Conservation (phyloP, 352 stramenopile genomes). For the Bremia lactucae region DNA sequence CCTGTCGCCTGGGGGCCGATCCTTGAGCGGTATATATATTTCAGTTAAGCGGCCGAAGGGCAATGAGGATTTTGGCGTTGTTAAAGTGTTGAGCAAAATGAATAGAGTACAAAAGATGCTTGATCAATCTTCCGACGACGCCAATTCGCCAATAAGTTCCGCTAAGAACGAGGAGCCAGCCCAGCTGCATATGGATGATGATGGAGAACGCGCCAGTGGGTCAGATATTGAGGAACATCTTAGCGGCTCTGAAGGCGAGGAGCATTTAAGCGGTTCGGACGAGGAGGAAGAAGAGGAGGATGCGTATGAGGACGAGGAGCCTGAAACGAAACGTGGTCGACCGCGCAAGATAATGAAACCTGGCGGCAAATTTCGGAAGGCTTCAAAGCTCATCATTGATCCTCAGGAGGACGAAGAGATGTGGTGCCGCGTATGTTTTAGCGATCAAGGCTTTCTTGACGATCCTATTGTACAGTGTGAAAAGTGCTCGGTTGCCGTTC, state of each 20-base stretch:
- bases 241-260: conserved; percentile 19
- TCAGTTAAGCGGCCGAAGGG: conserved; percentile 17
- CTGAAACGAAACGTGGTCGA: conserved; percentile 26
- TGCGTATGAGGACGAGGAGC: conserved; percentile 26
- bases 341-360: conserved; percentile 26
- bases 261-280: conserved; percentile 13
- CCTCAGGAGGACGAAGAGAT: conserved; percentile 73
- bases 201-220: conserved; percentile 32
- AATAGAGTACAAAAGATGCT: conserved; percentile 38
- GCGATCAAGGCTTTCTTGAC: conserved; percentile 77
- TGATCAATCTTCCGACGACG: conserved; percentile 6
- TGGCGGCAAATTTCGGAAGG: conserved; percentile 11
- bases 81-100: conserved; percentile 31
- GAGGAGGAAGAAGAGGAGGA: conserved; percentile 36
- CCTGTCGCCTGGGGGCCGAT: conserved; percentile 14
- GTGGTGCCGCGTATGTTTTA: conserved; percentile 85
- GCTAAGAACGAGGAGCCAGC: conserved; percentile 7
- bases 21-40: conserved; percentile 32
- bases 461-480: conserved; percentile 85
- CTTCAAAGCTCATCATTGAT: conserved; percentile 24
- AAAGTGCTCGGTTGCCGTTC: conserved; percentile 70
- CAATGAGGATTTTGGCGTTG: conserved; percentile 21
- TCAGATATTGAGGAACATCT: conserved; percentile 23
- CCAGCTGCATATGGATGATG: conserved; percentile 11
- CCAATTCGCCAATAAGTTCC: conserved; percentile 8